These are phyloP conservation scores for Fraxinus sp. DNA, from an alignment of 305 asterid genomes.

Conservation along the genomic window DNA sequence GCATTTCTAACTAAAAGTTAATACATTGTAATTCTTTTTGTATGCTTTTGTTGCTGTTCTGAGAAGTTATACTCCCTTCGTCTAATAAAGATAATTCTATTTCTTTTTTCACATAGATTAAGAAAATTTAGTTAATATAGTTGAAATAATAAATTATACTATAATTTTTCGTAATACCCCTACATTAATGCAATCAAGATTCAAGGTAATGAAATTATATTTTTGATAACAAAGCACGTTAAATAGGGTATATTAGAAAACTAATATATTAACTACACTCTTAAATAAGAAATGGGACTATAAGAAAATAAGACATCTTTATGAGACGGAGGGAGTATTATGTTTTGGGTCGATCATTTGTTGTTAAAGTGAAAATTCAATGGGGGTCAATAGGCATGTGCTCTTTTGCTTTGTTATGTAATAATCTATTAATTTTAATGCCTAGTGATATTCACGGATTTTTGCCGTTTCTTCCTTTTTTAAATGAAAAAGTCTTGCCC, in stretches of 20 bases:
- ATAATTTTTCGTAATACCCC: not conserved
- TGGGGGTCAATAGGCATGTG: not conserved
- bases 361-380: not conserved
- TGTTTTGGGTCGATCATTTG: not conserved
- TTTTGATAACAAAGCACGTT: not conserved
- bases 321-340: not conserved
- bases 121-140: too few relatives aligned
- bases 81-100: too few relatives aligned
- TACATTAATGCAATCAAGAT: not conserved
- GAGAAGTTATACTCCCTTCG: not conserved
- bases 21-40: not conserved
- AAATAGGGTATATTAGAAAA: not conserved
- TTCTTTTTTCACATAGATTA: too few relatives aligned
- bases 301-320: too few relatives aligned
- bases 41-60: not conserved
- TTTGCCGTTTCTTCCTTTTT: not conserved
- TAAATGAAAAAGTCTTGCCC: not conserved
- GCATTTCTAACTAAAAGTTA: not conserved
- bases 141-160: not conserved
- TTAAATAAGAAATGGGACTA: not conserved
- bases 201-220: not conserved
- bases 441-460: not conserved
- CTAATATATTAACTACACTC: not conserved
- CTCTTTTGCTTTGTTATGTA: not conserved
- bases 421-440: not conserved